Base-by-base conservation (phyloP, 176 grass and related monocot species). In the Elymus sibiricus region DNA sequence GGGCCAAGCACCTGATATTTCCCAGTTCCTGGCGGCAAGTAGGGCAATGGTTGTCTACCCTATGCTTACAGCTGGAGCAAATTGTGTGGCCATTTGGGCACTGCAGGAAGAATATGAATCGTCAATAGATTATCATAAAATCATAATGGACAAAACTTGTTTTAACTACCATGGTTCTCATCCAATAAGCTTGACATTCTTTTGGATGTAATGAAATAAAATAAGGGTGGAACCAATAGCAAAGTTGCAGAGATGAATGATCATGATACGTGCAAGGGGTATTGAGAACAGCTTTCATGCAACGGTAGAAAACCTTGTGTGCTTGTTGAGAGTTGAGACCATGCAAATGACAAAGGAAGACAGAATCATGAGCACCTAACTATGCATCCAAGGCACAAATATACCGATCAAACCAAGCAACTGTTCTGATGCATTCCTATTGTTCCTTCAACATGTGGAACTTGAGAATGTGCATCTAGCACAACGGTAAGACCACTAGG, bases 41-140 rank as follows among this genome's bases (percentile, higher is more conserved):
- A 68, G 94, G 94, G 34, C 94, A 96, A 79, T 96, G 91, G 38
- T 96, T 96, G 58, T 96, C 88, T 64, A 93, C 94, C 85, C 87
- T 91, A 65, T 88, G 87, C 86, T 88, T 96, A 79, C 94, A 96
- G 55, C 82, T 93, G n/a, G 94, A 96, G 86, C 91, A 96, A 82
- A 96, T 90, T 76, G 94, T 95, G 87, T 96, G 94, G 17, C 91
- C 94, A 83, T 93, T 96, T 55, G 91, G 94, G 56, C 94, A 96
- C 94, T 96, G 91, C 77, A 87, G 66, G 59, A 88, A 79, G 29
- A 87, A 82, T 17, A 84, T 80, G 38, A 88, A 21, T 47, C 31
- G 79, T 59, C 39, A 22, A 61, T 27, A 61, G 1, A 67, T 70
- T 82, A 32, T 85, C 60, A 28, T 38, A 51, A n/a, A 39, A 77